phyloP scores from a whole-genome alignment of 1,139 yeast species.

The Zhuliangozyma parablackwelliae region DNA sequence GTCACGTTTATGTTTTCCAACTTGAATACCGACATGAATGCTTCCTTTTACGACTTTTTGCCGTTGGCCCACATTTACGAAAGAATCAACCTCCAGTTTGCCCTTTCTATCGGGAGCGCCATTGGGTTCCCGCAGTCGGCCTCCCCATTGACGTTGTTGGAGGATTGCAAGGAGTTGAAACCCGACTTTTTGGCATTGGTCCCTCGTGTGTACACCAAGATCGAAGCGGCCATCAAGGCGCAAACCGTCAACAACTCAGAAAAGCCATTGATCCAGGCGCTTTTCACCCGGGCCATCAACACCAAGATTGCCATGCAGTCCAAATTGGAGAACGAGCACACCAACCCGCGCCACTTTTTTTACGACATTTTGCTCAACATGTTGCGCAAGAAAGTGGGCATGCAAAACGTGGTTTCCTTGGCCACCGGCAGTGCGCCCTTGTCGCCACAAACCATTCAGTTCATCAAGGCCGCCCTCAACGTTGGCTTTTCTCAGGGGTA shows the following conservation, averaged over 20 bases:
- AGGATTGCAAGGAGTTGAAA: slow-evolving; percentile 31
- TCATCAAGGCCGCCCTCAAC: slow-evolving; percentile 36
- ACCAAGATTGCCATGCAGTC: slow-evolving; percentile 30
- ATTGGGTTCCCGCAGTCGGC: slow-evolving; percentile 40
- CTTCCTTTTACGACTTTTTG: slow-evolving; percentile 16
- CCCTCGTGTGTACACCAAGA: slow-evolving; percentile 36
- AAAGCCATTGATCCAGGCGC: slow-evolving; percentile 23
- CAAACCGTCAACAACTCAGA: slow-evolving; percentile 41
- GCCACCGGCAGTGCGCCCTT: slow-evolving; percentile 45
- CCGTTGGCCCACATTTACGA: slow-evolving; percentile 64
- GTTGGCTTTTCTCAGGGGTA: slow-evolving; percentile 41
- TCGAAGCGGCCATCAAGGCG: slow-evolving; percentile 44
- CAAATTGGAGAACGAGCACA: slow-evolving; percentile 5
- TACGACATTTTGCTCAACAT: slow-evolving; percentile 26
- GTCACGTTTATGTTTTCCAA: slow-evolving; percentile 24
- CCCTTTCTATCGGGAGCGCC: slow-evolving; percentile 23
- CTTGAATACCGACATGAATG: slow-evolving; percentile 8
- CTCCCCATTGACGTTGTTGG: slow-evolving; percentile 35
- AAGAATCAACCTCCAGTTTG: slow-evolving; percentile 24
- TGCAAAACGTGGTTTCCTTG: slow-evolving; percentile 23
- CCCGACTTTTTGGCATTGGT: slow-evolving; percentile 35
- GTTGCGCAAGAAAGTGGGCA: slow-evolving; percentile 34
- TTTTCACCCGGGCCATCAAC: slow-evolving; percentile 26
- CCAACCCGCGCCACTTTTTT: slow-evolving; percentile 18
- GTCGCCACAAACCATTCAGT: slow-evolving; percentile 36